Base-by-base conservation (phyloP, 1,139 yeast genomes). In the Candida albicans region DNA sequence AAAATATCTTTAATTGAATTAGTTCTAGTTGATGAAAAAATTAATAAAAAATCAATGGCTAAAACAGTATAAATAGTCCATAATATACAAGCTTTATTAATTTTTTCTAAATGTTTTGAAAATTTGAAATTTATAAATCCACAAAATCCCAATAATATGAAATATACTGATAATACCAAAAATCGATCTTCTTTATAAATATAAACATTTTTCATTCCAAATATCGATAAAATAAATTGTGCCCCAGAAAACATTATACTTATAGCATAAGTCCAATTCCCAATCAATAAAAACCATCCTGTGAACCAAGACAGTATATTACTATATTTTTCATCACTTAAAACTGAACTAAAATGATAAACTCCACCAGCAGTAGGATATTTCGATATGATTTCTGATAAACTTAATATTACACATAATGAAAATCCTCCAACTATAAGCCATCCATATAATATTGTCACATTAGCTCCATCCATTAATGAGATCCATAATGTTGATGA, bases 41-140 rank as follows among this genome's bases (percentile, higher is more conserved):
- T 65, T 43, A 85, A 65, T 28, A 85, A 61, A 12, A 84, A 65
- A 54, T 83, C 93, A 49, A 85, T 84, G 40, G 83, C 75, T 18
- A 84, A 57, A n/a, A 85, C 84, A 0, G 93, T 84, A 52, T 79
- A 82, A 33, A 84, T 70, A 12, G 88, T 82, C 93, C 93, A 86
- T 40, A 78, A 70, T 13, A 84, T 84, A 57, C 91, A 84, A 9
- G 80, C 66, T 48, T 76, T 78, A 58, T 84, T 86, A 53, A 86
- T 81, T 30, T 62, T 65, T 50, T 84, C 91, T 51, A 86, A 70
- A 51, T 78, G 67, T 37, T 73, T 71, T 40, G 87, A 76, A 52
- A 82, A 81, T 49, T 72, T 75, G 52, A 81, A 68, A 59, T 85
- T 86, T 36, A 85, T 72, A 29, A 84, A 61, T 0, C 87, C 86